Percentiles rank a stretch among this genome's conserved stretches.
These are phyloP conservation scores for Durio zibethinus DNA, from an alignment of 345 rosid genomes.

Conservation along the genomic window DNA sequence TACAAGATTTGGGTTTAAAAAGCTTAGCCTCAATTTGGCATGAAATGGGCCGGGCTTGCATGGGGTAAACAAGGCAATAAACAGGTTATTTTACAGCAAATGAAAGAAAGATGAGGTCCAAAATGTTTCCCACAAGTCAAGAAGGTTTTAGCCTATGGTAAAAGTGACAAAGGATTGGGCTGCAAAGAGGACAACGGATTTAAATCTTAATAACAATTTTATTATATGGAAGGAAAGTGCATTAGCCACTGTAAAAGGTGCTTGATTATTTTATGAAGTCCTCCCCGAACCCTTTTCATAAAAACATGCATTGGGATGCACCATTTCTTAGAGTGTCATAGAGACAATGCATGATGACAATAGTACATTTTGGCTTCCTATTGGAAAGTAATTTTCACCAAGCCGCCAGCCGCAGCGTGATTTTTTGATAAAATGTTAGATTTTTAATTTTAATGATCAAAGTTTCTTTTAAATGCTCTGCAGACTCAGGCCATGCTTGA, in stretches of 20 bases:
- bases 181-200: background rate
- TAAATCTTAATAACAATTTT: background rate
- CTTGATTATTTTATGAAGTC: background rate
- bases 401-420: too few species aligned
- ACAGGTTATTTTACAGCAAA: too few species aligned
- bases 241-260: background rate
- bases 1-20: background rate
- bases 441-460: too few species aligned
- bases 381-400: background rate
- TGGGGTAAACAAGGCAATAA: background rate
- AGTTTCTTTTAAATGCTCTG: constrained; percentile 1
- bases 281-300: background rate
- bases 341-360: background rate
- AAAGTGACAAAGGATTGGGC: too few species aligned
- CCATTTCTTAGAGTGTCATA: background rate
- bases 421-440: too few species aligned
- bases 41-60: too few species aligned
- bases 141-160: too few species aligned
- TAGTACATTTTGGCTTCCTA: background rate
- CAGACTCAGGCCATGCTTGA: constrained; percentile 58
- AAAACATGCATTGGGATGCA: background rate
- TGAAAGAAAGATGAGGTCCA: background rate
- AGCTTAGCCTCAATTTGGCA: background rate
- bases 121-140: too few species aligned
- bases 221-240: background rate